Conservation (phyloP, 2,329 filamentous ascomycete genomes). For the Colletotrichum sansevieriae region DNA sequence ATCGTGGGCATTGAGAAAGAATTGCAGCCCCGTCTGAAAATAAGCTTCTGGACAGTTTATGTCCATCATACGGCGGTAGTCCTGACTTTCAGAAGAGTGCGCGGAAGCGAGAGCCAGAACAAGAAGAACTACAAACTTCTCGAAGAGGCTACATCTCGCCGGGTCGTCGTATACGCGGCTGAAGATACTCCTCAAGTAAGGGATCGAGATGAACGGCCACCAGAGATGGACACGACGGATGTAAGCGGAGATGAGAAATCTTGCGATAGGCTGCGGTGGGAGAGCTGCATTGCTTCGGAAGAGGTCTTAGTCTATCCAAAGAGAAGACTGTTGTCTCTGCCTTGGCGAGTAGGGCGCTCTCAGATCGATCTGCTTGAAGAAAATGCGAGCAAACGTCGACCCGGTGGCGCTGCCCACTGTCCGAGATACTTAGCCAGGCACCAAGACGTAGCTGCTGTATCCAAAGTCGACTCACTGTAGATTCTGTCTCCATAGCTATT, state of each 20-base stretch:
- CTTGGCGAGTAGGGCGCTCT: background rate
- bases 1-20: conserved; percentile 43
- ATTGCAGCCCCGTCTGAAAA: conserved; percentile 44
- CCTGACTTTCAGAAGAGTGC: conserved; percentile 33
- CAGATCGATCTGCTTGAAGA: conserved; percentile 45
- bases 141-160: conserved; percentile 27
- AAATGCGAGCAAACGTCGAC: conserved; percentile 46
- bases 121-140: conserved; percentile 43
- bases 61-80: conserved; percentile 43
- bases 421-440: no score
- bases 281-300: conserved; percentile 41
- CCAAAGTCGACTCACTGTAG: conserved; percentile 39
- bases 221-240: conserved; percentile 46
- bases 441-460: no score
- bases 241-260: conserved; percentile 41
- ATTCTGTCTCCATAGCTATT: conserved; percentile 40
- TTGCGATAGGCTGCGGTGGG: conserved; percentile 43
- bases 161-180: conserved; percentile 41
- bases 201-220: conserved; percentile 47
- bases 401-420: conserved; percentile 45
- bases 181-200: conserved; percentile 38
- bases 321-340: background rate
- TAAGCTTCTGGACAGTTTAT: conserved; percentile 44
- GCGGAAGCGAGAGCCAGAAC: conserved; percentile 43
- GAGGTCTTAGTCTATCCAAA: background rate